Percentiles rank a stretch among this genome's conserved stretches.
Conservation (phyloP, 345 rosid species). For the Salix brachista region DNA sequence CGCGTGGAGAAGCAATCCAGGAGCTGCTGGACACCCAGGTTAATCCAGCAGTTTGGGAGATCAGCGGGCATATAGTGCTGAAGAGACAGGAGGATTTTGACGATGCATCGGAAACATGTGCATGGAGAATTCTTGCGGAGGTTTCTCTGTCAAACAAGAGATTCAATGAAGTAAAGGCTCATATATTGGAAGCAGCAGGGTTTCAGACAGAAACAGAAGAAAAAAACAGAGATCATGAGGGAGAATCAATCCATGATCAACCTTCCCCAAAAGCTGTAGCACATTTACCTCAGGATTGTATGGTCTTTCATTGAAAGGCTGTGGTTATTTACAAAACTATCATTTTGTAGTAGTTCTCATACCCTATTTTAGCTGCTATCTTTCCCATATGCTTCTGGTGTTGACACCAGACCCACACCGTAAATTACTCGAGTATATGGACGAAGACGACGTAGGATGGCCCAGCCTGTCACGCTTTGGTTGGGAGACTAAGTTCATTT, state of each 20-base stretch:
- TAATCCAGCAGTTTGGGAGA: conserved; percentile 97
- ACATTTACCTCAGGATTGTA: conserved; percentile 11
- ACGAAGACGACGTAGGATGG: too few relatives aligned
- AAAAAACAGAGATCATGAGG: neutral
- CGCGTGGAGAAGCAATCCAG: conserved; percentile 74
- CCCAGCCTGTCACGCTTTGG: too few relatives aligned
- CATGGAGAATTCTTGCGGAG: conserved; percentile 84
- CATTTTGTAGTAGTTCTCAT: too few relatives aligned
- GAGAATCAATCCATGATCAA: conserved; percentile 11
- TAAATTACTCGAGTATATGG: too few relatives aligned
- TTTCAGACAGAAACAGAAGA: conserved; percentile 2
- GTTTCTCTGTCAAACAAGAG: conserved; percentile 85
- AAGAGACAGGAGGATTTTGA: conserved; percentile 85
- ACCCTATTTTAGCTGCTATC: too few relatives aligned
- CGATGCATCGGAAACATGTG: conserved; percentile 81
- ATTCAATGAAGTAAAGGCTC: conserved; percentile 60
- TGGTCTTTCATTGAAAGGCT: conserved; percentile 7
- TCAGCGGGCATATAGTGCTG: conserved; percentile 89
- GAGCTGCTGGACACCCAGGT: conserved; percentile 86
- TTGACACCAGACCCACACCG: too few relatives aligned
- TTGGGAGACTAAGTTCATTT: too few relatives aligned
- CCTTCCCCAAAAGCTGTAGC: conserved; percentile 7
- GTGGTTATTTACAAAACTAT: too few relatives aligned
- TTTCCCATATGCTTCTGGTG: too few relatives aligned
- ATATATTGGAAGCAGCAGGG: conserved; percentile 49